phyloP scores from a whole-genome alignment of 2,329 filamentous ascomycete genomes.

The Neofusicoccum parvum region DNA sequence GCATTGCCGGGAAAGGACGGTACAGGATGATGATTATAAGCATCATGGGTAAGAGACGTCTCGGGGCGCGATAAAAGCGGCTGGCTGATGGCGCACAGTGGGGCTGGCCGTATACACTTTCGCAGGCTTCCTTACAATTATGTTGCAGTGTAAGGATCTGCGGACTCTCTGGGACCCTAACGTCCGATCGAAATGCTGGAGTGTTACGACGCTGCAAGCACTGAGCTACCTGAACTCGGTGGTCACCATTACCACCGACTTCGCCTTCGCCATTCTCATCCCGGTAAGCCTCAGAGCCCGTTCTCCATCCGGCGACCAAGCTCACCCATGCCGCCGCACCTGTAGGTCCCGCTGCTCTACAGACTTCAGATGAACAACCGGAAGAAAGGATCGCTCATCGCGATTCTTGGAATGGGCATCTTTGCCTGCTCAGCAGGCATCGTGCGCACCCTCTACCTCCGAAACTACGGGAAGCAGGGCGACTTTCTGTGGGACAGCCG shows the following conservation, averaged over 20 bases:
- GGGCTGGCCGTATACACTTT: constrained; percentile 45
- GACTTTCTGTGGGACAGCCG: constrained; percentile 45
- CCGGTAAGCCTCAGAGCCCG: constrained; percentile 26
- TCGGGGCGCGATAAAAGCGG: constrained; percentile 39
- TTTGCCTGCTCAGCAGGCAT: constrained; percentile 46
- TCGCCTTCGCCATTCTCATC: constrained; percentile 46
- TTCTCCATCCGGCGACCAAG: not conserved
- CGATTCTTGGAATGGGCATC: constrained; percentile 35
- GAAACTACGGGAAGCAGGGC: constrained; percentile 40
- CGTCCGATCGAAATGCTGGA: constrained; percentile 47
- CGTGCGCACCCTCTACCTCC: constrained; percentile 42
- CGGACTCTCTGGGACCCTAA: constrained; percentile 48
- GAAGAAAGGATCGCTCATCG: constrained; percentile 44
- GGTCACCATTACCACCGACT: constrained; percentile 45
- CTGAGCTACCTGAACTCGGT: constrained; percentile 50
- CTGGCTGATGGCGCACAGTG: not conserved
- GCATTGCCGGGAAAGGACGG: constrained; percentile 44
- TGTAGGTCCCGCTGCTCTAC: constrained; percentile 42
- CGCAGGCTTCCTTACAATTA: constrained; percentile 49
- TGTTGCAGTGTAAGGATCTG: constrained; percentile 53
- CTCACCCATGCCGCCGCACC: too few species aligned
- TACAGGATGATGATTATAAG: constrained; percentile 47
- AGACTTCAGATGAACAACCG: constrained; percentile 45
- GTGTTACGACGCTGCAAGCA: constrained; percentile 39
- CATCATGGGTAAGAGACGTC: constrained; percentile 43